Base-by-base conservation (phyloP, 2,329 filamentous ascomycete genomes). In the Fusarium zealandicum region DNA sequence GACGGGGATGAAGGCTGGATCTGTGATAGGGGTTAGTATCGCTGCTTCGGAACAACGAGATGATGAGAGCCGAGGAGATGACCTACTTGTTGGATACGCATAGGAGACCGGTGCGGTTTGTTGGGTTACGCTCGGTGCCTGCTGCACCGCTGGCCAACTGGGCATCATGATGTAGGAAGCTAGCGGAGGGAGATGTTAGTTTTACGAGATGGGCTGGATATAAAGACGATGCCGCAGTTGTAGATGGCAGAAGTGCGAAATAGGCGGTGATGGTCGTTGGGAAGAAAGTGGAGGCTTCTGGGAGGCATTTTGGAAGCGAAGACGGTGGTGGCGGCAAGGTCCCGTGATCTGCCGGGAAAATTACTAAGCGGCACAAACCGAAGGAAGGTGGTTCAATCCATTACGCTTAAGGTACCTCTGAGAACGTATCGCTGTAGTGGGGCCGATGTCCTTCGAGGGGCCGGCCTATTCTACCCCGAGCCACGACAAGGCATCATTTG, bases 1-100 rank as follows among this genome's bases (percentile, higher is more conserved):
- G 59, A 88, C 85, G 61, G 83, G 76, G 55, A 82, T 85, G 66
- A 82, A 88, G 55, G 84, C 84, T 66, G 82, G 80, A 61, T 78
- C 77, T 74, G 50, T n/a, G 6, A 25, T 30, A n/a, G 11, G 28
- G 28, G 57, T 75, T 58, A 75, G 70, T 18, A 41, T 51, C 31
- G 28, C 28, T 30, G 38, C 12, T 11, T 14, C 2, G 36, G 31
- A 11, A 13, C 25, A 14, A 7, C 20, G 22, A 38, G 36, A 42
- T 37, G 33, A 13, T 31, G 36, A 13, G 22, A 37, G 27, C 36
- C 32, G 46, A 42, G 27, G 42, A 22, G 44, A 41, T 35, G 52
- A 72, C 75, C 59, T 67, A 77, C 74, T 75, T 49, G 72, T 61
- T 55, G 72, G 69, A 57, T 78, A 79, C 46, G 71, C 69, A 59